Percentiles rank a stretch among this genome's conserved stretches.
phyloP scores from a whole-genome alignment of 2,329 filamentous ascomycete species.

The Xylariaceae sp. region DNA sequence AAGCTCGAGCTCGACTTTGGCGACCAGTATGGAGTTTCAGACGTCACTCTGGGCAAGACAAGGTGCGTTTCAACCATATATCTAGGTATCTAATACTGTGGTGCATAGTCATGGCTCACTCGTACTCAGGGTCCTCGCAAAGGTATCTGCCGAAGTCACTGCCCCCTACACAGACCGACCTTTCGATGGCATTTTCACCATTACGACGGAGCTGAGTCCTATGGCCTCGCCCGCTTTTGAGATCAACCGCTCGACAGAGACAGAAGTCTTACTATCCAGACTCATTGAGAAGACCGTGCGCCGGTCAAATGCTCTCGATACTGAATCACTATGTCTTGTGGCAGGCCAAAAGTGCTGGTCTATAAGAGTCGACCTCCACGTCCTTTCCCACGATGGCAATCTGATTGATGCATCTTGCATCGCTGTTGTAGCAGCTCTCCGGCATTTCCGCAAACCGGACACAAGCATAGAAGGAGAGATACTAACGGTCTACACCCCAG shows the following conservation, averaged over 20 bases:
- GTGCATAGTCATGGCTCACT: slow-evolving; percentile 7
- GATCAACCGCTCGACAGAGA: slow-evolving; percentile 74
- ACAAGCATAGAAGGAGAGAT: slow-evolving; percentile 80
- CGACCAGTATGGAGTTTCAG: slow-evolving; percentile 84
- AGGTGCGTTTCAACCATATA: slow-evolving; percentile 48
- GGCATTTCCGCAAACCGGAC: slow-evolving; percentile 89
- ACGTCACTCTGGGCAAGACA: slow-evolving; percentile 85
- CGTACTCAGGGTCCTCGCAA: slow-evolving; percentile 66
- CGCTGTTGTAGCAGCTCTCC: slow-evolving; percentile 79
- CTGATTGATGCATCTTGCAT: slow-evolving; percentile 83
- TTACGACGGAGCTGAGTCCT: slow-evolving; percentile 83
- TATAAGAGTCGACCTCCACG: slow-evolving; percentile 85
- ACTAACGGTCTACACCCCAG: slow-evolving; percentile 76
- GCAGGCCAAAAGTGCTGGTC: slow-evolving; percentile 90
- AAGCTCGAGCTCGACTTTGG: slow-evolving; percentile 76
- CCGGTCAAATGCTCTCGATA: slow-evolving; percentile 86
- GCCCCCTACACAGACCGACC: slow-evolving; percentile 82
- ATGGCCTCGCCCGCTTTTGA: slow-evolving; percentile 92
- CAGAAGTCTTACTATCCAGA: slow-evolving; percentile 80
- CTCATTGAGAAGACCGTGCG: slow-evolving; percentile 92
- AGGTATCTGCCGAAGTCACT: slow-evolving; percentile 83
- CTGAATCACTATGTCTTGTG: slow-evolving; percentile 90
- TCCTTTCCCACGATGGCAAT: slow-evolving; percentile 87
- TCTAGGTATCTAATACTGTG: background rate
- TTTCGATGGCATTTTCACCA: slow-evolving; percentile 93